These are phyloP conservation scores for Sordariomycetes sp. DNA, from an alignment of 2,329 filamentous ascomycete species.

Conservation along the genomic window DNA sequence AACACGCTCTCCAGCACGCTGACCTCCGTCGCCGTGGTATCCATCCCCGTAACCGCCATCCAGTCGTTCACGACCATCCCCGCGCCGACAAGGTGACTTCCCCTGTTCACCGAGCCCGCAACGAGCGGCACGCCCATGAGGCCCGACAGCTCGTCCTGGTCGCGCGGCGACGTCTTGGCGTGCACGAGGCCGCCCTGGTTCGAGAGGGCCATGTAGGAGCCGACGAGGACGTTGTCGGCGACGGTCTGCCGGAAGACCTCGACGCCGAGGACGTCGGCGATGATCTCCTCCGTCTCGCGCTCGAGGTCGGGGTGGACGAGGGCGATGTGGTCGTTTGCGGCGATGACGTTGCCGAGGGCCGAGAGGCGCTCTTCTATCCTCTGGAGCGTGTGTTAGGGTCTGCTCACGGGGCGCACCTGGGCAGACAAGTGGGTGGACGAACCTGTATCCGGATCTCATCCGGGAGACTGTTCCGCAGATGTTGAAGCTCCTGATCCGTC, in stretches of 20 bases:
- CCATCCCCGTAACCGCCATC: conserved; percentile 83
- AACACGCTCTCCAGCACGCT: conserved; percentile 96
- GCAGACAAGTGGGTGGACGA: neutral
- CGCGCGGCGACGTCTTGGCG: conserved; percentile 91
- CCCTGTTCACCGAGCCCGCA: conserved; percentile 85
- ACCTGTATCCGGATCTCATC: conserved; percentile 78
- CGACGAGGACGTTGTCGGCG: conserved; percentile 91
- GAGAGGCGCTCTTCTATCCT: conserved; percentile 95
- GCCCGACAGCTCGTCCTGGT: conserved; percentile 92
- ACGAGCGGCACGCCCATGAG: conserved; percentile 92
- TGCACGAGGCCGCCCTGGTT: conserved; percentile 97
- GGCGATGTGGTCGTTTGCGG: conserved; percentile 91
- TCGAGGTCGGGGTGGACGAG: conserved; percentile 93
- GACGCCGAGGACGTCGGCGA: conserved; percentile 83
- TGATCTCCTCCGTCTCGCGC: conserved; percentile 96
- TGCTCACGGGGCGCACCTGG: neutral
- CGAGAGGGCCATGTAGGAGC: conserved; percentile 89
- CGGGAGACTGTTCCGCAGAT: conserved; percentile 87
- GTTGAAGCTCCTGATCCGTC: conserved; percentile 95
- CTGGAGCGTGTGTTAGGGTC: conserved; percentile 8
- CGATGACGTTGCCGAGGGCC: conserved; percentile 93
- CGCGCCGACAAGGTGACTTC: conserved; percentile 87
- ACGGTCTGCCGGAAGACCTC: conserved; percentile 91
- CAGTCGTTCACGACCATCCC: conserved; percentile 96
- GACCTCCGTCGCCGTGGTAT: conserved; percentile 88